Evolutionary conservation across 2,329 filamentous ascomycete species (phyloP).

Genomic region (Aureobasidium subglaciale): DNA sequence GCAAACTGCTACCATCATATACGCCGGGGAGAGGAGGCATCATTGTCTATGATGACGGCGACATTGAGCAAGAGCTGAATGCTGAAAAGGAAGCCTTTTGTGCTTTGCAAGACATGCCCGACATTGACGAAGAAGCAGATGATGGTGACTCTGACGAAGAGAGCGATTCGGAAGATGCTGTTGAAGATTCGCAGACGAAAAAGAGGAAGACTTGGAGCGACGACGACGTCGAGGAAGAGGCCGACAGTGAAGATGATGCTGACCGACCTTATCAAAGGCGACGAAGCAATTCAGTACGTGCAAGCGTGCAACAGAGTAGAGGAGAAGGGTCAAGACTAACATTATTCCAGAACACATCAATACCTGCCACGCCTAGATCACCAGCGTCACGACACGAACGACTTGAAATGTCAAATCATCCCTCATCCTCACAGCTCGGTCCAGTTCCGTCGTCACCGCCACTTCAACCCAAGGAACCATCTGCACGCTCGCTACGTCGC

Average conservation of each 20-base stretch:
- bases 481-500: slow-evolving; percentile 63
- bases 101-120: slow-evolving; percentile 83
- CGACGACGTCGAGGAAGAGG: slow-evolving; percentile 23
- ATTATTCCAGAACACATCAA: slow-evolving; percentile 47
- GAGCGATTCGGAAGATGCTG: slow-evolving; percentile 44
- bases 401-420: slow-evolving; percentile 22
- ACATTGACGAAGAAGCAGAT: slow-evolving; percentile 68
- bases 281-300: slow-evolving; percentile 76
- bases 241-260: slow-evolving; percentile 54
- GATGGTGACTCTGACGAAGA: slow-evolving; percentile 53
- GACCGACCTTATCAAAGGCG: slow-evolving; percentile 71
- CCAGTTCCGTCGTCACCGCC: slow-evolving; percentile 46
- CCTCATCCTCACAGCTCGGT: slow-evolving; percentile 37
- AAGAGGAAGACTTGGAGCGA: slow-evolving; percentile 36
- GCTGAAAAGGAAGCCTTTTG: slow-evolving; percentile 75
- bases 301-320: no score
- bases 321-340: neutral
- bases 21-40: slow-evolving; percentile 77
- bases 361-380: slow-evolving; percentile 55
- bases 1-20: slow-evolving; percentile 65
- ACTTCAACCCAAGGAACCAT: slow-evolving; percentile 55
- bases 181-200: slow-evolving; percentile 24
- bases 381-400: slow-evolving; percentile 16
- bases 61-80: slow-evolving; percentile 76
- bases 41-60: slow-evolving; percentile 91